Base-by-base conservation (phyloP, 768 basidiomycete species). In the Amanita subjunquillea region DNA sequence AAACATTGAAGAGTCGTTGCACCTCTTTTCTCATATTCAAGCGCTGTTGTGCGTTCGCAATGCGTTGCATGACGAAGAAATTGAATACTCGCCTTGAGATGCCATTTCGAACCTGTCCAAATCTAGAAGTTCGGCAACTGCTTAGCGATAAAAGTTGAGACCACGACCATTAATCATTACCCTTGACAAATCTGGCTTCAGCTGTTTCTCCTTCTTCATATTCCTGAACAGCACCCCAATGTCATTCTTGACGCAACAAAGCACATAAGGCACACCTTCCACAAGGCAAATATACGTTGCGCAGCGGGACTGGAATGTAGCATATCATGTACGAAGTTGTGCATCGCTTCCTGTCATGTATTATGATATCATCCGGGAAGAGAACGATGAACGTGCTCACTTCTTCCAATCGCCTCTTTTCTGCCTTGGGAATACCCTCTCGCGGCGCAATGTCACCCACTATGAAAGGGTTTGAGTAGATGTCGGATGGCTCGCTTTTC, bases 361-460 rank as follows among this genome's bases (percentile, higher is more conserved):
- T 20, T 3, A 13, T 50, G 25, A 25, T 7, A 25, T 25, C 15
- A n/a, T n/a, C 23, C 22, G 12, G 17, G 12, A 43, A 25, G 22
- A 17, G 17, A 20, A 23, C 23, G 3, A 46, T 22, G 17, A 2
- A 32, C 22, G 20, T 46, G 20, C 78, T 27, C 32, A 85, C 89
- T 36, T 75, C 72, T 72, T 95, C 92, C 10, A 90, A 72, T 7
- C 77, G 71, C 38, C 73, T 75, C 68, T 99, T 99, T 62, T 90
- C 85, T 2, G 74, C 73, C 59, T 90, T 88, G 0, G 87, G 67
- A 12, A 99, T 85, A 0, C 88, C 86, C 63, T 97, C 93, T 20
- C 82, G 75, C 0, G 95, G 95, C 0, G 92, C 77, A 54, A 98
- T 97, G 62, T 98, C 95, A 4, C 95, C 95, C 4, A 97, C 95